These are phyloP conservation scores for Dryadomyces sulphureus DNA, from an alignment of 2,329 filamentous ascomycete genomes.

Conservation along the genomic window DNA sequence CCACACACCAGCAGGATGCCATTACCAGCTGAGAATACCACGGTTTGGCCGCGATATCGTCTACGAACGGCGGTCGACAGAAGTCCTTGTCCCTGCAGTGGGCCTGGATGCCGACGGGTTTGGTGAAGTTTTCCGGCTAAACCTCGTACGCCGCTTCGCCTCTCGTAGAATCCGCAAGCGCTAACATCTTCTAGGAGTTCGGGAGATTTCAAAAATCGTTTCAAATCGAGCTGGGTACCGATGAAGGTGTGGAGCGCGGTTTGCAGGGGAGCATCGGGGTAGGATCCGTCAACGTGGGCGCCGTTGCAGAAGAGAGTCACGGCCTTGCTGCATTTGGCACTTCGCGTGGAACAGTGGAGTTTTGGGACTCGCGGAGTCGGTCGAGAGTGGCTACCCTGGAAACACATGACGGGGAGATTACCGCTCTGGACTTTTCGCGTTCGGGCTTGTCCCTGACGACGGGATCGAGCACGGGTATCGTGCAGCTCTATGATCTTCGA, in stretches of 20 bases:
- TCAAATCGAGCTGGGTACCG: conserved; percentile 76
- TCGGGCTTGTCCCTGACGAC: conserved; percentile 76
- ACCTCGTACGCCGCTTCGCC: conserved; percentile 32
- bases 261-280: conserved; percentile 77
- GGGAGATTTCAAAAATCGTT: conserved; percentile 92
- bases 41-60: conserved; percentile 82
- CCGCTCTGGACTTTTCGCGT: conserved; percentile 71
- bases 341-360: conserved; percentile 86
- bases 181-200: conserved; percentile 35
- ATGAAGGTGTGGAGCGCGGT: conserved; percentile 59
- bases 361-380: conserved; percentile 84
- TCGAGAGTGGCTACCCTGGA: conserved; percentile 66
- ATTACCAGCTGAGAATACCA: conserved; percentile 80
- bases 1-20: conserved; percentile 75
- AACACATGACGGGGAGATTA: conserved; percentile 57
- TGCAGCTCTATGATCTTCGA: conserved; percentile 84
- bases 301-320: conserved; percentile 78
- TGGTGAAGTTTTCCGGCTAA: conserved; percentile 86
- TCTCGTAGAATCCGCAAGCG: not conserved
- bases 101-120: conserved; percentile 73
- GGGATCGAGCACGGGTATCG: conserved; percentile 74
- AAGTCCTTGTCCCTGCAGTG: conserved; percentile 76
- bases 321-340: conserved; percentile 89
- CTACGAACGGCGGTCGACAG: conserved; percentile 69
- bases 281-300: conserved; percentile 74